phyloP scores from a whole-genome alignment of 2,329 filamentous ascomycete species.

The Hyphodiscus sp. region DNA sequence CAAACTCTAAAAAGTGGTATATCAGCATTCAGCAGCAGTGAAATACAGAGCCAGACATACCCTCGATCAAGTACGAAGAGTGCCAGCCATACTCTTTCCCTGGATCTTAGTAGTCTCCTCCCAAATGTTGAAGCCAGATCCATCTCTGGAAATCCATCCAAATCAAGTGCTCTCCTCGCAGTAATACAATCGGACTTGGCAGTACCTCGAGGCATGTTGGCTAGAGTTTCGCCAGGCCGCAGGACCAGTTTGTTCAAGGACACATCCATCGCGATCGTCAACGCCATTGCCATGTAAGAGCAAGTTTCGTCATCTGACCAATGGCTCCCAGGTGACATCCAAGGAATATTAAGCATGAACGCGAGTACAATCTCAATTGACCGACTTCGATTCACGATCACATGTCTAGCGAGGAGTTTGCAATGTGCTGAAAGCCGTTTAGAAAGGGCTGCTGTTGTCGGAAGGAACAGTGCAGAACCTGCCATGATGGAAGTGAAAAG shows the following conservation, averaged over 20 bases:
- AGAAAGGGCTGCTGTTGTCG: conserved; percentile 56
- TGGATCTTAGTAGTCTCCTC: conserved; percentile 52
- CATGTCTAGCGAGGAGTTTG: conserved; percentile 53
- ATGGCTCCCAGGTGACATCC: conserved; percentile 63
- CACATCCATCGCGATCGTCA: conserved; percentile 63
- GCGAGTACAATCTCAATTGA: conserved; percentile 70
- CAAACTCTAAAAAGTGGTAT: conserved; percentile 46
- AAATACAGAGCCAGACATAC: conserved; percentile 29
- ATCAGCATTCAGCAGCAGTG: conserved; percentile 8
- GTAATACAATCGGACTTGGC: conserved; percentile 64
- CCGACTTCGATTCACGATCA: conserved; percentile 55
- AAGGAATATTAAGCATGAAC: conserved; percentile 70
- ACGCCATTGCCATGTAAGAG: conserved; percentile 62
- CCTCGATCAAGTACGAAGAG: conserved; percentile 68
- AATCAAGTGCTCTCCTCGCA: conserved; percentile 53
- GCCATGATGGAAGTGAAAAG: conserved; percentile 66
- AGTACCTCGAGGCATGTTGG: conserved; percentile 38
- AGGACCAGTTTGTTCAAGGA: conserved; percentile 64
- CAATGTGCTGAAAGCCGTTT: conserved; percentile 60
- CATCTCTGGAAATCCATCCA: conserved; percentile 62
- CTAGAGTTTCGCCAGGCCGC: conserved; percentile 41
- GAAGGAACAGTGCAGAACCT: conserved; percentile 60
- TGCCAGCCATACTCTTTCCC: conserved; percentile 65
- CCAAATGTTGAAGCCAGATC: conserved; percentile 55
- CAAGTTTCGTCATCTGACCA: conserved; percentile 69